Percentiles rank a stretch among this genome's conserved stretches.
phyloP scores from a whole-genome alignment of 1,284 basidiomycete genomes.

The Puccinia coronata region DNA sequence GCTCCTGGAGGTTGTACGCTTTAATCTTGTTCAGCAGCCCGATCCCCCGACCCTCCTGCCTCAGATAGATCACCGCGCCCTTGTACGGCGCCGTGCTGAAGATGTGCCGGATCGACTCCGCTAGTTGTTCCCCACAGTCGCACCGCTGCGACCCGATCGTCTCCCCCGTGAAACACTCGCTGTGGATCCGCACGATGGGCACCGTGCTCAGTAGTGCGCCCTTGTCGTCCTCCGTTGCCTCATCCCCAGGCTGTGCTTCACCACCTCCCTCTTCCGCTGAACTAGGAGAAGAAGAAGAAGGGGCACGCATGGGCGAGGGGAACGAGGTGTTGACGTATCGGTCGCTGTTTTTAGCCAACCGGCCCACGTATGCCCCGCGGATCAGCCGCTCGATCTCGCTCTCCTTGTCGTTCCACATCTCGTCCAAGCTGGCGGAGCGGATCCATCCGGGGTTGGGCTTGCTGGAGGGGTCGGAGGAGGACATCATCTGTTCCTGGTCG shows the following conservation, averaged over 20 bases:
- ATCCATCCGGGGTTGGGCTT: slow-evolving; percentile 61
- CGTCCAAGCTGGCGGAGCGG: slow-evolving; percentile 78
- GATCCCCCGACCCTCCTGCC: slow-evolving; percentile 98
- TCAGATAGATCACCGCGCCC: slow-evolving; percentile 93
- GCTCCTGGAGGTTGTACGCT: slow-evolving; percentile 96
- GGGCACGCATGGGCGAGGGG: no score
- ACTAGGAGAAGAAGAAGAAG: no score
- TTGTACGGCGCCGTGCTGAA: slow-evolving; percentile 69
- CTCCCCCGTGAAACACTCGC: slow-evolving; percentile 98
- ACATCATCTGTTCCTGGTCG: slow-evolving; percentile 76
- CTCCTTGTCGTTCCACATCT: slow-evolving; percentile 80
- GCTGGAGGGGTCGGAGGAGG: slow-evolving; percentile 57
- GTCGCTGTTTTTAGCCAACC: slow-evolving; percentile 61
- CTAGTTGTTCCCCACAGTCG: slow-evolving; percentile 97
- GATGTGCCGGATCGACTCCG: slow-evolving; percentile 91
- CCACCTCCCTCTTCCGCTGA: no score
- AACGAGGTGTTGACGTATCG: not conserved
- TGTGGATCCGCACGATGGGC: slow-evolving; percentile 92
- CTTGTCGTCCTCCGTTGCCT: slow-evolving; percentile 48
- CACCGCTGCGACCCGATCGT: slow-evolving; percentile 98
- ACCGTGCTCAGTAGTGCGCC: slow-evolving; percentile 55
- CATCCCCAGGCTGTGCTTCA: no score
- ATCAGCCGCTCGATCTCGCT: slow-evolving; percentile 91
- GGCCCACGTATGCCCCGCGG: slow-evolving; percentile 88
- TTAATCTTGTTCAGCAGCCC: slow-evolving; percentile 93